Base-by-base conservation (phyloP, 352 stramenopile species). In the Globisporangium iwayamae region DNA sequence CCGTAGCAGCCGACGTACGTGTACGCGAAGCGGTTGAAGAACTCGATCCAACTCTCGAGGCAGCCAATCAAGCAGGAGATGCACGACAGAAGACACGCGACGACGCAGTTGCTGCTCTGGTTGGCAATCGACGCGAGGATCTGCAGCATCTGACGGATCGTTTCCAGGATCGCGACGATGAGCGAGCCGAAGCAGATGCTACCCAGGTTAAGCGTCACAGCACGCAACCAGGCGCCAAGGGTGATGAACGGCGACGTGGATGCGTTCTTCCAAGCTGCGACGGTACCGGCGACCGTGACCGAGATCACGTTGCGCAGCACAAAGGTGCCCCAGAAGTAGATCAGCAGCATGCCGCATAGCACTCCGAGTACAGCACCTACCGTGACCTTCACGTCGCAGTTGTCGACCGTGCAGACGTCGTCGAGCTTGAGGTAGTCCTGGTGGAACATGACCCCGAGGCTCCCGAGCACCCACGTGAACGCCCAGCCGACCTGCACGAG, bases 141-240 rank as follows among this genome's bases (percentile, higher is more conserved):
- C 58, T 80, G 79, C 48, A 94, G 68, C 39, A 93, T 78, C 66
- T 78, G 74, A 30, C 81, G 73, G 20, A 93, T 77, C 28, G 88
- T 82, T 60, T 97, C 83, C n/a, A 97, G 70, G 46, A 97, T 88
- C n/a, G 90, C 89, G 53, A 97, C 90, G 45, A 96, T 85, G 43
- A 97, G 78, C 58, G 89, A 96, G 20, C 90, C 90, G 56, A 97
- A 93, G 78, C 85, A 98, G 66, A 99, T 98, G 36, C 79, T 96
- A 53, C 96, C 96, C 30, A 98, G 77, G 63, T 93, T 90, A 50
- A 90, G 81, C 38, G 93, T 98, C 57, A 91, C 73, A 0, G 93
- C 84, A 28, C 92, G 86, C 30, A 87, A 61, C 71, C 75, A 91
- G 11, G 96, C 82, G 6, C 85, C 76, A 41, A 91, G 65, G 34